Base-by-base conservation (phyloP, 805 yeast genomes). In the Isabelozyma rhagii region DNA sequence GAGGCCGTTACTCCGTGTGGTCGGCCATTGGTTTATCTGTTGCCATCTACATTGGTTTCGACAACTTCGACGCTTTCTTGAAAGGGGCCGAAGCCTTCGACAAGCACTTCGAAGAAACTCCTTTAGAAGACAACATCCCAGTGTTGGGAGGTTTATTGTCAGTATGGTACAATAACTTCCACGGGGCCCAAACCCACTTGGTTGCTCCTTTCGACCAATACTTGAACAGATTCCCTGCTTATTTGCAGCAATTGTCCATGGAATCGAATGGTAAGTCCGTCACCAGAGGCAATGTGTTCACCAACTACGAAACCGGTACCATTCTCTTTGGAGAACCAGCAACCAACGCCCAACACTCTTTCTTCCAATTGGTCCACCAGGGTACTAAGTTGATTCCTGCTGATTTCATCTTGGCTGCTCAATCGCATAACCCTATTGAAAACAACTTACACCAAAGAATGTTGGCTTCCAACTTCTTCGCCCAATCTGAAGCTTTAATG, bases 1-100 rank as follows among this genome's bases (percentile, higher is more conserved):
- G 99, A 67, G 99, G 99, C 68, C 87, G 99, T 75, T 94, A 94
- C 85, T 94, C 99, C n/a, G 99, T 94, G 54, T 94, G 99, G 99
- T 89, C 97, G 41, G 96, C 99, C 55, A 94, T 94, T 71, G 99
- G 99, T 54, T 83, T 94, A 61, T 89, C 97, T 28, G 93, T 94
- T 55, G 96, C 96, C 62, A 75, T 94, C 60, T 94, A 87, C 83
- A 86, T 94, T 69, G 99, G 99, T 58, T 94, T 69, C 71, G 98
- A 94, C 56, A 89, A 91, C 82, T 94, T 94, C 64, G 93, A 89
- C 56, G 81, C 81, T 53, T 90, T 94, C 82, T 80, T 94, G 64
- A 88, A 86, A 74, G 99, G 99, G 78, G 99, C 97, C 55, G 97
- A 94, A 78, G 96, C 97, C 47, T 85, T 92, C 64, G 99, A 94